Base-by-base conservation (phyloP, 306 rosid genomes). In the Gleditsia sinensis region DNA sequence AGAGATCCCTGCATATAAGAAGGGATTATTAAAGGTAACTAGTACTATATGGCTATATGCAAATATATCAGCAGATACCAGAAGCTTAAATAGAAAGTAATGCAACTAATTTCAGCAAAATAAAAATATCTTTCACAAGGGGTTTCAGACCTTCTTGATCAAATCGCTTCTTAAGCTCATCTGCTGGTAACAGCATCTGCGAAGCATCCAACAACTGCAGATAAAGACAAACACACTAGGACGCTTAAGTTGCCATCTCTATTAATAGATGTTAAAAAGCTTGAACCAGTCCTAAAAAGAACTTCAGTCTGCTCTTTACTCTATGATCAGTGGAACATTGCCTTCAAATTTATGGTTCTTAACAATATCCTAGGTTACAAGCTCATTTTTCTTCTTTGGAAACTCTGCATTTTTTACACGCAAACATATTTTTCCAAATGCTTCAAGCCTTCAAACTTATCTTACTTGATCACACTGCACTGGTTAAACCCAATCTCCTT, bases 191-290 rank as follows among this genome's bases (percentile, higher is more conserved):
- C 71, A 94, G 79, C 11, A 89, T 8, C 61, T 79, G 89, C 20
- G 97, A 90, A 83, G 85, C 60, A 71, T 92, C 97, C 90, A 94
- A 81, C 80, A 94, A 9, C 99, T 94, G 84, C 74, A 85, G 2
- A 62, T 40, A 55, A 45, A 72, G 61, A 67, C 67, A 62, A 33
- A 6, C 5, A 3, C 0, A 13, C 34, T 39, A 39, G 36, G 23
- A 13, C 40, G 34, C 46, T 64, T 16, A 23, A 21, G 19, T 62
- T 37, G 20, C 19, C 33, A 37, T 21, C 32, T 36, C 49, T 19
- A 37, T 62, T 53, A 23, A 53, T 53, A 9, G n/a, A 53, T 8
- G 32, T 54, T 23, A 23, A 54, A 0, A 24, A 24, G 19, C 9
- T 55, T 17, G 54, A 17, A n/a, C 23, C 23, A 14, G 51, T 16